Base-by-base conservation (phyloP, 768 basidiomycete genomes). In the Chalciporus piperatus region DNA sequence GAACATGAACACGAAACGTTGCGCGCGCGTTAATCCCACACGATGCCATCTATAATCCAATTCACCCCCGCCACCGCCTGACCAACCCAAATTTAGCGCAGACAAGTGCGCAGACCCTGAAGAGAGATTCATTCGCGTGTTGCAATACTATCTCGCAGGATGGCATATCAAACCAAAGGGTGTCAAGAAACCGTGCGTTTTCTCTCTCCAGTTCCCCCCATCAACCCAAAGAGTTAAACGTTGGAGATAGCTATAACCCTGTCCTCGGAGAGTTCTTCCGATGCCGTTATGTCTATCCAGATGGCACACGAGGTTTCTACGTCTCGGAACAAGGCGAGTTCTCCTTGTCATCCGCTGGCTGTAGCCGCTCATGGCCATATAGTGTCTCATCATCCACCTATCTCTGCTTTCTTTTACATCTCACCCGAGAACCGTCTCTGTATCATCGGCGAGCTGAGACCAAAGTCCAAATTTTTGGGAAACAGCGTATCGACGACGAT, bases 111-210 rank as follows among this genome's bases (percentile, higher is more conserved):
- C 79, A 37, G 85, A 92, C 62, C 82, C 92, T 28, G 88, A 96
- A 67, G 94, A 96, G 65, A 77, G 97, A 40, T 98, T 98, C 69
- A 79, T 96, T 56, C 81, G 84, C 45, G 92, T 98, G 2, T 77
- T 98, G 30, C 87, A 89, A 56, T 97, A 95, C 68, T 99, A 98
- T 68, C 85, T 99, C 42, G 87, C 91, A n/a, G 97, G 97, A 20
- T 99, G 97, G 97, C 97, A 98, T 72, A 95, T 98, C 74, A 98
- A 98, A 72, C 95, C 97, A 59, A 95, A 90, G 74, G 97, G 94
- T 47, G 97, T 98, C 54, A 99, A 99, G 87, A 99, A 99, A 73
- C 96, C 96, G 83, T 94, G 63, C 72, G 89, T 76, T 54, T 42
- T 11, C 41, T 2, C 32, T 38, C 48, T 38, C 46, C 25, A 17